Base-by-base conservation (phyloP, 352 stramenopile species). In the Elongisporangium undulatum region DNA sequence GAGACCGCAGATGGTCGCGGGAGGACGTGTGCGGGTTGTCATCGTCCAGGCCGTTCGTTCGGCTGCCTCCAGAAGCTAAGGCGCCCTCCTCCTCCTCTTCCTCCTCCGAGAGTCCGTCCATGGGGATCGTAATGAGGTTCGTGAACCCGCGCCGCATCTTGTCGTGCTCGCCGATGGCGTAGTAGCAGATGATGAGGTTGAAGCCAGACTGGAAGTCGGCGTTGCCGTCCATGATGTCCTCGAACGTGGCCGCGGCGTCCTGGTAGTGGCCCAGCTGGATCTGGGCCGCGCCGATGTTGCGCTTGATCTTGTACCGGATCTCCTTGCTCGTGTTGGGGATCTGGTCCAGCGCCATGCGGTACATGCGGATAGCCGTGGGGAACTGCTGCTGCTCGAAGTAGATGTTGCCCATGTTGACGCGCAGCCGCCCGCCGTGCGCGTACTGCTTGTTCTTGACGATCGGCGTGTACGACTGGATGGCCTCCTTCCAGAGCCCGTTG, bases 371-470 rank as follows among this genome's bases (percentile, higher is more conserved):
- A 0, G 97, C 96, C 34, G 97, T 90, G 13, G 89, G 77, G 65
- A 87, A 98, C 62, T 98, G 83, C 69, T 97, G 79, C 75, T 98
- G 92, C 54, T 96, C 81, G 66, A 95, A 98, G 84, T 99, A 98
- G 51, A 99, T 96, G 67, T 99, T 99, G 22, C 96, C 96, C 90
- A 99, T 98, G 69, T 99, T 99, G 7, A 98, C 92, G 17, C 96
- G 85, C 45, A 98, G 71, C 9, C 95, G 77, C 1, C 94, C 85
- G 29, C 79, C 85, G 66, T 97, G 89, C 6, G 85, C 71, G 72
- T 98, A 98, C 66, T 98, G 89, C 57, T 98, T 98, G 75, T 98
- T 98, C 72, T 98, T 98, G 54, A 98, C 89, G 48, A 99, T 96
- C 4, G 90, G 79, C 9, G 87, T 92, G 68, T 98, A 99, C 58